Base-by-base conservation (phyloP, 78 protist genomes). In the Dictyostelium citrinum region DNA sequence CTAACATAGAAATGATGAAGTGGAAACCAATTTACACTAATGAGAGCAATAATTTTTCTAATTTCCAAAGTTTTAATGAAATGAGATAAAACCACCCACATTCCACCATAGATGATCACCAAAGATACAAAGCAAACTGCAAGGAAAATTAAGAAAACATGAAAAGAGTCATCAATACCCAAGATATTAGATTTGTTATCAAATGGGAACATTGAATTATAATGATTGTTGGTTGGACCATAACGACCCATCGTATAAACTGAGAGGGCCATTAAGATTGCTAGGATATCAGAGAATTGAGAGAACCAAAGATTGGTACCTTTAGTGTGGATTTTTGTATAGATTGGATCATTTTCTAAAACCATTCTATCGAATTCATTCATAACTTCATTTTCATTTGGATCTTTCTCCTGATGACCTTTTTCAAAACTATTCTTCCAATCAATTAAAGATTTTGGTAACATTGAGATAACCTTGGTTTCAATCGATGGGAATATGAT, bases 231-330 rank as follows among this genome's bases (percentile, higher is more conserved):
- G 24, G 93, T 86, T 55, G 93, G 93, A 31, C 93, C 93, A 58
- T 72, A 86, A 31, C 84, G 61, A 45, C 93, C 93, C 84, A 86
- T 76, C 0, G 84, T 86, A 46, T 86, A 86, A 49, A 86, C 82
- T 11, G 93, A 75, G 9, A 67, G 1, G 10, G 81, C 27, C 93
- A 86, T 86, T 20, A 86, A 24, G 22, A 86, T 67, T 0, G 93
- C 81, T 0, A 86, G 12, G 24, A 76, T 33, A 67, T 86, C 93
- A 5, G 85, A 78, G 24, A 86, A 86, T 77, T 77, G 80, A 14
- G 93, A 86, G 41, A 86, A 86, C 93, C 93, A 86, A 60, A 86
- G 84, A 33, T 86, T 78, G 43, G 93, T 86, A 5, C 84, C 93
- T 41, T 55, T 78, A 10, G 70, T 55, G 9, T 86, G 93, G 22